Percentiles rank a stretch among this genome's conserved stretches.
phyloP scores from a whole-genome alignment of 1,284 basidiomycete genomes.

The Macrocystidia cucumis region DNA sequence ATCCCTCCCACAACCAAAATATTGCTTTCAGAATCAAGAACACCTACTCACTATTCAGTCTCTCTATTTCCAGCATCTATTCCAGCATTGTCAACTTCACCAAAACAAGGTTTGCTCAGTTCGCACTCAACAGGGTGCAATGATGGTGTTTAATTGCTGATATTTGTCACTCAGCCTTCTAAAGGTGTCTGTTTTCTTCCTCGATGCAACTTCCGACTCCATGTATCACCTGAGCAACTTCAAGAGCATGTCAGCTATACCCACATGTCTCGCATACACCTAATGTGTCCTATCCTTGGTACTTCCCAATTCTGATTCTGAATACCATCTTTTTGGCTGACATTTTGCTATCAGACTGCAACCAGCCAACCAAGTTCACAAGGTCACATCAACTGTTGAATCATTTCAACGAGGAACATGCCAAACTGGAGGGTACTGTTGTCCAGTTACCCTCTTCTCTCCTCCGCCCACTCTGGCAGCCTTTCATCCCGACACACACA shows the following conservation, averaged over 20 bases:
- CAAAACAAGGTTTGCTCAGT: conserved; percentile 7
- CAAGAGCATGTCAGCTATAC: conserved; percentile 13
- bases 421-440: conserved; percentile 9
- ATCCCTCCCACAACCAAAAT: conserved; percentile 1
- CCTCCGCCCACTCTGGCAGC: conserved; percentile 13
- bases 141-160: background rate
- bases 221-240: conserved; percentile 11
- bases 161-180: conserved; percentile 2
- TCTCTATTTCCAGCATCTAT: conserved; percentile 5
- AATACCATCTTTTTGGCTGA: conserved; percentile 1
- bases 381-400: conserved; percentile 8
- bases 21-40: conserved; percentile 2
- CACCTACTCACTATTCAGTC: background rate
- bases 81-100: conserved; percentile 5
- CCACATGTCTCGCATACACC: conserved; percentile 12
- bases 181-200: conserved; percentile 9
- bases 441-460: conserved; percentile 10
- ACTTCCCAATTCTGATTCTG: background rate
- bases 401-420: conserved; percentile 14
- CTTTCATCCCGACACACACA: conserved; percentile 11
- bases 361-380: conserved; percentile 5
- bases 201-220: conserved; percentile 12
- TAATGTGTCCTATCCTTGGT: conserved; percentile 15
- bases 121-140: background rate
- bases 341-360: conserved; percentile 8